Conservation (phyloP, 306 rosid species). For the Canavalia gladiata region DNA sequence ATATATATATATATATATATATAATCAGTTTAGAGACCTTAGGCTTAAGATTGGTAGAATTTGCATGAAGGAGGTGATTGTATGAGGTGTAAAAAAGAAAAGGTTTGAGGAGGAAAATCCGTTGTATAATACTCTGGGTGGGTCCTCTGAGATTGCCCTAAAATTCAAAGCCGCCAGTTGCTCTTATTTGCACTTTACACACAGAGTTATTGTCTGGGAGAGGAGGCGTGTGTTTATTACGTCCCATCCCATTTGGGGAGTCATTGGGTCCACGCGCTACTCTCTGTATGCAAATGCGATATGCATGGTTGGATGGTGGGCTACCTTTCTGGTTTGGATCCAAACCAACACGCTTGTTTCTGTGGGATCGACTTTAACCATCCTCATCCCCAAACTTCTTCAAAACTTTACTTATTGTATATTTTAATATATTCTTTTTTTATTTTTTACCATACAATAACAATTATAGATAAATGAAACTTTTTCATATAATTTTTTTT, state of each 20-base stretch:
- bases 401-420: too few relatives aligned
- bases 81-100: too few relatives aligned
- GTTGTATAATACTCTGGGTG: background rate
- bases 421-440: too few relatives aligned
- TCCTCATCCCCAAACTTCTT: too few relatives aligned
- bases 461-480: too few relatives aligned
- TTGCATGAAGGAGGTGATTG: too few relatives aligned
- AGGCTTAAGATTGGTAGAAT: too few relatives aligned
- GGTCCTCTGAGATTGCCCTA: background rate
- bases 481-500: too few relatives aligned
- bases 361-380: too few relatives aligned
- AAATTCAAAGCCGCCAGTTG: conserved; percentile 45
- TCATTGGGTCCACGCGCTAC: conserved; percentile 18
- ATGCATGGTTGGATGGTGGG: conserved; percentile 8
- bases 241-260: conserved; percentile 24
- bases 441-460: too few relatives aligned
- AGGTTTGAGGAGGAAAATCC: background rate
- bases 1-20: too few relatives aligned
- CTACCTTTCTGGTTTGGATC: background rate
- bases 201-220: background rate
- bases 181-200: background rate
- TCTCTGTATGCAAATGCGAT: background rate
- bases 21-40: too few relatives aligned
- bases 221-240: background rate
- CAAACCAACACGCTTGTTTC: background rate